Base-by-base conservation (phyloP, 2,329 filamentous ascomycete genomes). In the Penicillium freii region DNA sequence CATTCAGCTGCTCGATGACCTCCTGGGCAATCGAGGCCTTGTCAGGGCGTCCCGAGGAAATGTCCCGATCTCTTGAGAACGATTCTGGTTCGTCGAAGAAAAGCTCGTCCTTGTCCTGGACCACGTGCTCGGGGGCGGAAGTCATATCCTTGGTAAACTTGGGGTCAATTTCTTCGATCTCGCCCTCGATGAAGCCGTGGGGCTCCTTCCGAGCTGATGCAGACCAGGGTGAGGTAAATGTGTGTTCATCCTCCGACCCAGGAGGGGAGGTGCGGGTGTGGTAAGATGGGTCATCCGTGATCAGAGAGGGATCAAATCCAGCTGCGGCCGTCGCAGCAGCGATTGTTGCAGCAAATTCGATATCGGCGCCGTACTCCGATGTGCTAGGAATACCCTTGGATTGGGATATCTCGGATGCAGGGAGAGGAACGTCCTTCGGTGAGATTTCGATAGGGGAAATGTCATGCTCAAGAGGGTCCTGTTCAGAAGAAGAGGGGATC, bases 261-360 rank as follows among this genome's bases (percentile, higher is more conserved):
- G 86, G 85, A 8, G 87, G 85, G 1, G 86, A 88, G 52, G 84
- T 82, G 29, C 87, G 84, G 50, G 80, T 81, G 62, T 84, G 84
- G 66, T 86, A 91, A 1, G 73, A 77, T 0, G 84, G 83, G 64
- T 91, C 81, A 45, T 89, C 79, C 36, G 88, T 87, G 45, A 91
- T 85, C 56, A 91, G 84, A 40, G 88, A 82, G 5, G 87, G 84
- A 66, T 90, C 82, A 61, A 91, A 91, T 0, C 88, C 88, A 45
- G 85, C 83, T n/a, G 85, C 82, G 67, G 87, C 77, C 48, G 90
- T 78, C 1, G 86, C 87, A 47, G 87, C 89, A 56, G 87, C 87
- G 46, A 91, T 74, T 3, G 83, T 85, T 29, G 88, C 88, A 8
- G 86, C 84, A 63, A 91, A 91, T 51, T 86, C 85, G 9, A 88